Evolutionary conservation across 2,329 filamentous ascomycete species (phyloP).

Genomic region (Cladosporium sp.): DNA sequence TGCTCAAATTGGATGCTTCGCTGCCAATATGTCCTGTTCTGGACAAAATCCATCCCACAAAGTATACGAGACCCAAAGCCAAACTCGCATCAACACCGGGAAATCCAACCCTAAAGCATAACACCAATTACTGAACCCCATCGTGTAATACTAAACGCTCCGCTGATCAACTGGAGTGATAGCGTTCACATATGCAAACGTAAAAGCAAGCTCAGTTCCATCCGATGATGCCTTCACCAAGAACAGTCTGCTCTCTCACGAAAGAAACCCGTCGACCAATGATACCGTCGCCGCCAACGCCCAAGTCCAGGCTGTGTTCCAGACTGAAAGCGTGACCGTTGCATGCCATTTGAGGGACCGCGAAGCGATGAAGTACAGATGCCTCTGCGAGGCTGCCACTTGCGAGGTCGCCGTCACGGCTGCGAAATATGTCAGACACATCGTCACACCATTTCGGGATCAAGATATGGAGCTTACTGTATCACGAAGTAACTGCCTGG

Average conservation of each 20-base stretch:
- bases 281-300: slow-evolving; percentile 31
- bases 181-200: background rate
- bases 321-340: slow-evolving; percentile 23
- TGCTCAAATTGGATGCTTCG: background rate
- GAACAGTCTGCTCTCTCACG: slow-evolving; percentile 23
- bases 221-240: slow-evolving; percentile 32
- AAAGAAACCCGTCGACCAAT: slow-evolving; percentile 31
- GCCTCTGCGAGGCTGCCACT: background rate
- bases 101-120: background rate
- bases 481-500: slow-evolving; percentile 24
- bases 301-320: slow-evolving; percentile 27
- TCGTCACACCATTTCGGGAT: no score
- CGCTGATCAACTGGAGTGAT: background rate
- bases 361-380: slow-evolving; percentile 25
- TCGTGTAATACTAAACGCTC: background rate
- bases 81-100: background rate
- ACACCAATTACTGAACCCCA: background rate
- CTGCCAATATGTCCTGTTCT: background rate
- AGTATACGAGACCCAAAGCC: background rate
- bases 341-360: slow-evolving; percentile 15
- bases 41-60: background rate
- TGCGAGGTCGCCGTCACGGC: slow-evolving; percentile 30
- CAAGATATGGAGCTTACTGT: slow-evolving; percentile 22
- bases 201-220: slow-evolving; percentile 27
- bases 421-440: slow-evolving; percentile 8